Evolutionary conservation across 306 rosid genomes (phyloP), one percentile per base, ranked within the genome.

Genomic region (Quercus aquifolioides): DNA sequence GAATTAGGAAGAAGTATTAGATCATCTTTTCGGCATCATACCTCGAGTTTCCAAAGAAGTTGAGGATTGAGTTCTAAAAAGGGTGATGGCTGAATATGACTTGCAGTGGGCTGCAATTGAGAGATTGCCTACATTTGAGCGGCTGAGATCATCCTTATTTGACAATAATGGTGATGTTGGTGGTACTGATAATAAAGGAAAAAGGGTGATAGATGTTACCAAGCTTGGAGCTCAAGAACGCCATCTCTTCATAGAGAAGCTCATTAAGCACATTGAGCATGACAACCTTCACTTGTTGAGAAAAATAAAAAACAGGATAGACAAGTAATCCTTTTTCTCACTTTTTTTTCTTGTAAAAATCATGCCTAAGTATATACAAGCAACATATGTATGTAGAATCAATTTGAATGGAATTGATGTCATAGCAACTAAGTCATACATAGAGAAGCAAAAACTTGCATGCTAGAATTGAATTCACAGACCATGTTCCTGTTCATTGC

Each of bases 201-300:
- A 80, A 55, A 28, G 30, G 63, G 88, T 86, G 10, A 63, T 80
- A 49, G 88, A 89, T 56, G 90, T 89, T 4, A 55, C 90, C 18
- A 86, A 89, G 86, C 84, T 89, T 35, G 84, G 75, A 69, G 87
- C 79, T 65, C 35, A 10, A 74, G 90, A 89, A 63, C 65, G 85
- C 1, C 88, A 43, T 69, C n/a, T 79, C 10, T 84, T 89, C 75
- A 80, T 86, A 4, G 84, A 82, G 51, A 79, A 71, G 73, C 87
- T 89, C 74, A 84, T 89, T 84, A 82, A 82, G 55, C 84, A 86
- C 64, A 82, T 84, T 60, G 84, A 88, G 67, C 63, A 73, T 72
- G 92, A 88, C 77, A 88, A 88, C 58, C 92, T 86, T 51, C 71
- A 35, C 52, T 57, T 89, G 74, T 74, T 89, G 77, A 62, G 1